phyloP scores from a whole-genome alignment of 2,329 filamentous ascomycete species.

The Leptodontidium sp. region DNA sequence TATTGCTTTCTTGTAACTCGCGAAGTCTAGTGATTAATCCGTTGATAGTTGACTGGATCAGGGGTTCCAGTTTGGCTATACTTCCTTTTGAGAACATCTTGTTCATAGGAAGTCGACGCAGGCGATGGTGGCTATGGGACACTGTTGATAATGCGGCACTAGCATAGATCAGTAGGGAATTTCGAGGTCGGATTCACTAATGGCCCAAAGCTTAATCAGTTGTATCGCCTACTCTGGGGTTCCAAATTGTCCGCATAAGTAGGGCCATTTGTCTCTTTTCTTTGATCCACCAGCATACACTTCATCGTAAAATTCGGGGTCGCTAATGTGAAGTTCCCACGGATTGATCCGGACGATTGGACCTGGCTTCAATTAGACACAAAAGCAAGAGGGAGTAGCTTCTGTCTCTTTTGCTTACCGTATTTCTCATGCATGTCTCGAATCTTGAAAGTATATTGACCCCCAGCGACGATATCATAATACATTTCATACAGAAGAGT shows the following conservation, averaged over 20 bases:
- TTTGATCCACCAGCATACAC: conserved; percentile 33
- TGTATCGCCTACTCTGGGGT: not conserved
- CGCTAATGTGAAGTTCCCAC: conserved; percentile 43
- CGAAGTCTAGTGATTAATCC: conserved; percentile 3
- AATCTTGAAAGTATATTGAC: conserved; percentile 53
- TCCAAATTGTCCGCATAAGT: conserved; percentile 20
- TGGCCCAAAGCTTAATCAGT: not conserved
- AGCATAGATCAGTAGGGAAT: not conserved
- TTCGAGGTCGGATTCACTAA: too few relatives aligned
- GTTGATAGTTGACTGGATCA: conserved; percentile 24
- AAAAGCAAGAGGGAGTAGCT: not conserved
- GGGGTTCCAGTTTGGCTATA: conserved; percentile 23
- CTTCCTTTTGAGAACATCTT: conserved; percentile 31
- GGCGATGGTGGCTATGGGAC: conserved; percentile 27
- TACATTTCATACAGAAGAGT: conserved; percentile 42
- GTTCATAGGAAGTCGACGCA: conserved; percentile 28
- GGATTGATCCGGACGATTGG: conserved; percentile 43
- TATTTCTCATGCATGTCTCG: conserved; percentile 53
- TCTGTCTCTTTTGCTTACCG: conserved; percentile 52
- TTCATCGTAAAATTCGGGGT: conserved; percentile 40
- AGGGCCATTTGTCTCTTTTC: conserved; percentile 20
- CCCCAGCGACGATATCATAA: conserved; percentile 52
- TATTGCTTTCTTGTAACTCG: not conserved
- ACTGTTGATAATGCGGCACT: conserved; percentile 26
- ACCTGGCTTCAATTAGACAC: conserved; percentile 25